phyloP scores from a whole-genome alignment of 257 asterid genomes.

The Solanum etuberosum region DNA sequence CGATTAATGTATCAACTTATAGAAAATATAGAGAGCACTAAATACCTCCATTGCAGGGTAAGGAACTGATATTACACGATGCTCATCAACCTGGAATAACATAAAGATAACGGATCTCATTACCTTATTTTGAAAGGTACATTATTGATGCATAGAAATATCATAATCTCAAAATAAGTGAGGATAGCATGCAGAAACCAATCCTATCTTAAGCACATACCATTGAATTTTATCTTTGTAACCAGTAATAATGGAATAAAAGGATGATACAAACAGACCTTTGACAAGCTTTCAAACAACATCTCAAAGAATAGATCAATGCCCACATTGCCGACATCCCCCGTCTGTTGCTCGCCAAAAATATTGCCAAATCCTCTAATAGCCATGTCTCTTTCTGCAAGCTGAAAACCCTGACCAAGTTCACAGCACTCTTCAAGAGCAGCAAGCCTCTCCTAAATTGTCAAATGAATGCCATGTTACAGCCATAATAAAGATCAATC shows the following conservation, averaged over 20 bases:
- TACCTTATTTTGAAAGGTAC: not conserved
- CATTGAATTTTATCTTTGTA: not conserved
- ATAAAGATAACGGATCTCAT: slow-evolving; percentile 10
- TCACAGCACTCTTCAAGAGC: slow-evolving; percentile 94
- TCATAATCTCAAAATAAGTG: not conserved
- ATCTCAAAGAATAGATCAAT: slow-evolving; percentile 98
- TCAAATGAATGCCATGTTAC: slow-evolving; percentile 9
- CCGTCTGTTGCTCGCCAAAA: slow-evolving; percentile 98
- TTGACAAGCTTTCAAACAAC: slow-evolving; percentile 96
- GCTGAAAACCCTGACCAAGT: slow-evolving; percentile 96
- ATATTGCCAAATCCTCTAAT: slow-evolving; percentile 97
- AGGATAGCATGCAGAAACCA: not conserved
- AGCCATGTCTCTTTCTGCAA: slow-evolving; percentile 99
- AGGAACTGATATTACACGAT: slow-evolving; percentile 73
- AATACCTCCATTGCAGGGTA: slow-evolving; percentile 86
- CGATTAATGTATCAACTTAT: not conserved
- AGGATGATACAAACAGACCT: slow-evolving; percentile 36
- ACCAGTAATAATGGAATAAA: not conserved
- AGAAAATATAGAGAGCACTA: not conserved
- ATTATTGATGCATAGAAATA: not conserved
- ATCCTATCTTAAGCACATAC: not conserved
- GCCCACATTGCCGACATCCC: slow-evolving; percentile 99
- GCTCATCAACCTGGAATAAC: slow-evolving; percentile 74
- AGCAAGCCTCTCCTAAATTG: slow-evolving; percentile 73
- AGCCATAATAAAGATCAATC: not conserved